Evolutionary conservation across 148 eudicot genomes (phyloP), one percentile per base, ranked within the genome.

Genomic region (Arbutus unedo): DNA sequence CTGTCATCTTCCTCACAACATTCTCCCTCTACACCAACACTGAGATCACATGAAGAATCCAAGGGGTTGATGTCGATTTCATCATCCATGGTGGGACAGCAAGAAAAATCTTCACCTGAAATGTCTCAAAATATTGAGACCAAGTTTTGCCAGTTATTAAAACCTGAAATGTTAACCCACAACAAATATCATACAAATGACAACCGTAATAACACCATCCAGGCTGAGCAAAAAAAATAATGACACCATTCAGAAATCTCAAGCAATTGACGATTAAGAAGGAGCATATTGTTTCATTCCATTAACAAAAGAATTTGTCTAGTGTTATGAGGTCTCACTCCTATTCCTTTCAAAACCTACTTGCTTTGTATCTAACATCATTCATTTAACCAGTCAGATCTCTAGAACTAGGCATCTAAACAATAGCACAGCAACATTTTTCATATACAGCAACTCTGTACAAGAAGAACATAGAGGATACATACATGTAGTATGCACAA

Each of bases 1-100:
- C 92, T 91, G 55, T 90, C 92, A 77, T 94, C 95, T 77, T 87
- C 91, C 84, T 90, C 94, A 50, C 76, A 53, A 84, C 78, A 92
- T 47, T 91, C 94, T 47, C 48, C 93, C 21, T 74, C 86, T 64
- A 45, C 89, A 84, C 48, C 68, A 55, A 55, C 88, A 81, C 53
- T 59, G 53, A 55, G 84, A 73, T 60, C 85, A 72, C 78, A 79
- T 79, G 84, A 53, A 78, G 74, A 60, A 83, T 87, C 82, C 43
- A 72, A 18, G 23, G 87, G 75, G 74, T 81, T 79, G 79, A 74
- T 73, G 47, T 82, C 88, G 64, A 78, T 82, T 79, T 89, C 90
- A 87, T 78, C 73, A 84, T 82, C 85, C 74, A 64, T 76, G 78
- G 54, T 72, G 67, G 67, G 86, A 53, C 82, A 85, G 87, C 74